phyloP scores from a whole-genome alignment of 768 basidiomycete species.

The Leccinum longicurvipes region DNA sequence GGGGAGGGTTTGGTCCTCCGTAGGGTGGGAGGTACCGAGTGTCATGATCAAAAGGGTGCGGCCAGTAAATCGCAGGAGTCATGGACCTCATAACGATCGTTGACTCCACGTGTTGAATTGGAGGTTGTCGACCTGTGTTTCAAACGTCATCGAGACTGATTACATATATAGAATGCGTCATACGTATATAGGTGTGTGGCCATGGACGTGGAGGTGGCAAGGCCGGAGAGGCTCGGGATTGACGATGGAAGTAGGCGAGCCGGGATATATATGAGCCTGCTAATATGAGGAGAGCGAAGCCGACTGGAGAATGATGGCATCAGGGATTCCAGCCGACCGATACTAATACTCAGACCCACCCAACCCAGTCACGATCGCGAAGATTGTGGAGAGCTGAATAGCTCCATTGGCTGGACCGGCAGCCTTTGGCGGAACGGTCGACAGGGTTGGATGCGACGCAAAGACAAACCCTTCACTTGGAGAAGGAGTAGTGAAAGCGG shows the following conservation, averaged over 20 bases:
- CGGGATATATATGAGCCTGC: conserved; percentile 1
- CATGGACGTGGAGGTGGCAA: not conserved
- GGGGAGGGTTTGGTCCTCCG: conserved; percentile 9
- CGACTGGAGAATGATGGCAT: not conserved
- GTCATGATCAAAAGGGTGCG: not conserved
- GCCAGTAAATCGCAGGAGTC: not conserved
- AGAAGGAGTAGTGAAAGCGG: not conserved
- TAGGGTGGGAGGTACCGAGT: conserved; percentile 6
- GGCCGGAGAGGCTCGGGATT: not conserved
- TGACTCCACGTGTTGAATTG: conserved; percentile 3
- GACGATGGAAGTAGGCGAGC: not conserved
- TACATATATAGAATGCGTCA: not conserved
- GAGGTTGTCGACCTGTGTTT: not conserved
- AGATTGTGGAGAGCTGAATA: conserved; percentile 10
- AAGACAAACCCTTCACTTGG: not conserved
- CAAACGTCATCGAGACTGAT: not conserved
- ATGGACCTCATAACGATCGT: not conserved
- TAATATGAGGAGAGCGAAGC: conserved; percentile 11
- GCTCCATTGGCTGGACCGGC: not conserved
- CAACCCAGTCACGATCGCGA: conserved; percentile 10
- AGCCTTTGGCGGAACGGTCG: not conserved
- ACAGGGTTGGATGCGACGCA: not conserved
- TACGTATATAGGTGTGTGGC: not conserved
- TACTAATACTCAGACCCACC: conserved; percentile 13
- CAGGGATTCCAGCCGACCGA: not conserved